Conservation (phyloP, 176 grass and related monocot genomes). For the Microstegium vimineum region DNA sequence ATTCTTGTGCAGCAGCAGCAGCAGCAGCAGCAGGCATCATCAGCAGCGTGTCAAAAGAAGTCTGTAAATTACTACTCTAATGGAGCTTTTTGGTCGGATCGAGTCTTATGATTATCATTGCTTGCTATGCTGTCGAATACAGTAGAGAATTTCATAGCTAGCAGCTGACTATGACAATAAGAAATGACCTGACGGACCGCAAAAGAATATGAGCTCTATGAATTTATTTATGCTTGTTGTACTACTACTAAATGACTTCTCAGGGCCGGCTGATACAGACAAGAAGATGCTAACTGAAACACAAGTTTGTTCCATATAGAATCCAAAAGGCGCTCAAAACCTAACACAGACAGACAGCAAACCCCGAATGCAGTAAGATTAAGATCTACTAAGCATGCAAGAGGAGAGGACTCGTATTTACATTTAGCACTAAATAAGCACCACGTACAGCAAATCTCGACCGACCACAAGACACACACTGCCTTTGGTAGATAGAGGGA, state of each 20-base stretch:
- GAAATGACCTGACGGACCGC: not conserved
- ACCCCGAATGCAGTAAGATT: not conserved
- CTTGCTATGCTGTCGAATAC: too few relatives aligned
- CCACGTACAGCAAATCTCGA: not conserved
- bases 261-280: not conserved
- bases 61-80: not conserved
- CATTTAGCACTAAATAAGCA: slow-evolving; percentile 1
- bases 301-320: slow-evolving; percentile 22
- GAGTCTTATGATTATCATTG: not conserved
- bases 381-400: slow-evolving; percentile 15
- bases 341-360: not conserved
- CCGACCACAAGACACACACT: not conserved
- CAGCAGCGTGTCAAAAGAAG: not conserved
- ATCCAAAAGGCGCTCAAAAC: not conserved
- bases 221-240: not conserved
- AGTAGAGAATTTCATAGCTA: not conserved
- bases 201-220: not conserved
- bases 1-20: not conserved
- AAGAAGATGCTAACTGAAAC: slow-evolving; percentile 10
- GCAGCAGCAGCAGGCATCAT: not conserved
- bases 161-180: not conserved
- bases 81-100: not conserved
- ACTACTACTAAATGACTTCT: slow-evolving; percentile 10
- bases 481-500: not conserved
- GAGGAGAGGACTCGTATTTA: slow-evolving; percentile 25